A percentile compares a stretch with the other conserved stretches of the same genome.
Evolutionary conservation across 768 basidiomycete species (phyloP).

Genomic region (Mrakia gelida): DNA sequence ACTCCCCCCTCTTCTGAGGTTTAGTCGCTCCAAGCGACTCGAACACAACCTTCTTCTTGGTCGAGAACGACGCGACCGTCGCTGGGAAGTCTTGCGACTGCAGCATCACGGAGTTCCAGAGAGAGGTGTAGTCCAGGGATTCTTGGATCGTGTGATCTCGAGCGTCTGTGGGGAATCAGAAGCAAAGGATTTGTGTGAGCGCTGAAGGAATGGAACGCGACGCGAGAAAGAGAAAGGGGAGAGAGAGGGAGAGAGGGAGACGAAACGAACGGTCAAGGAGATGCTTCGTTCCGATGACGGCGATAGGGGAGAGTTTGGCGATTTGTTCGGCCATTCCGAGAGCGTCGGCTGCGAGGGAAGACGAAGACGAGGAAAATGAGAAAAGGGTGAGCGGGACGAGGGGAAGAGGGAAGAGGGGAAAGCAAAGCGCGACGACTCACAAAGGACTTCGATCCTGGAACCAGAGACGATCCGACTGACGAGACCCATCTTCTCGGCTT

Average conservation of each 20-base stretch:
- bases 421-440: conserved; percentile 21
- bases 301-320: conserved; percentile 66
- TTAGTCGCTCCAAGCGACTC: not conserved
- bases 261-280: conserved; percentile 54
- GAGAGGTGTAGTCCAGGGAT: conserved; percentile 57
- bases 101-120: conserved; percentile 52
- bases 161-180: conserved; percentile 48
- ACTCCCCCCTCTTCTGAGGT: not conserved
- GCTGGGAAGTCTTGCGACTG: conserved; percentile 27
- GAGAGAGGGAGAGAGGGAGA: too few species aligned
- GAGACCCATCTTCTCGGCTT: conserved; percentile 67
- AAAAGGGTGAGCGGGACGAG: not conserved
- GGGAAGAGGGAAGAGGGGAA: not conserved
- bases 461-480: conserved; percentile 69
- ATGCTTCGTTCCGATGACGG: conserved; percentile 70
- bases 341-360: not conserved
- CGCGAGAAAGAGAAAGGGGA: not conserved
- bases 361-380: not conserved
- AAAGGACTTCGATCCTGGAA: conserved; percentile 60
- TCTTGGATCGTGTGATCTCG: conserved; percentile 63
- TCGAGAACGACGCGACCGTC: conserved; percentile 1
- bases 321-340: conserved; percentile 58
- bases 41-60: conserved; percentile 13
- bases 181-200: not conserved
- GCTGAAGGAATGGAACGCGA: not conserved